These are phyloP conservation scores for Colletotrichum trifolii DNA, from an alignment of 2,329 filamentous ascomycete genomes.

Conservation along the genomic window DNA sequence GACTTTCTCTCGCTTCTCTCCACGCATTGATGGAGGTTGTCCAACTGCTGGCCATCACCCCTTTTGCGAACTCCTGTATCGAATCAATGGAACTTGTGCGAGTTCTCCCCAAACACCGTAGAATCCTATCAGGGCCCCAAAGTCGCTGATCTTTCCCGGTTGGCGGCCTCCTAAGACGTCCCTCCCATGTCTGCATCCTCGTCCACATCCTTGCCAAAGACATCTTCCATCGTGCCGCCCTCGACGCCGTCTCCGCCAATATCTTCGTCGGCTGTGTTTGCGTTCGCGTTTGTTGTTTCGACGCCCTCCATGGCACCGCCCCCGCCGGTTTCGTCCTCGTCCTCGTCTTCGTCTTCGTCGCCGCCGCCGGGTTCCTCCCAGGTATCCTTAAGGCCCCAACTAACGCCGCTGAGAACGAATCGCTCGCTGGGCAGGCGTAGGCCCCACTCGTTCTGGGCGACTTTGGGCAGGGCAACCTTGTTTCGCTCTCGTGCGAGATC, in stretches of 20 bases:
- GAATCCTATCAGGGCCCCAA: no score
- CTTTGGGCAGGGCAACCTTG: slow-evolving; percentile 71
- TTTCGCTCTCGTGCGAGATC: slow-evolving; percentile 80
- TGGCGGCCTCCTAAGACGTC: slow-evolving; percentile 18
- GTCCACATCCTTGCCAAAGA: slow-evolving; percentile 65
- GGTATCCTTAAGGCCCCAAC: slow-evolving; percentile 71
- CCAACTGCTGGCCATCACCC: no score
- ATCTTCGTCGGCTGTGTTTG: slow-evolving; percentile 51
- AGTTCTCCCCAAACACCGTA: no score
- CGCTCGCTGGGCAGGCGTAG: slow-evolving; percentile 74
- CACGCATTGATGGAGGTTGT: no score
- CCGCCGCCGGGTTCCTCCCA: slow-evolving; percentile 61
- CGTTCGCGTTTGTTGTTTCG: slow-evolving; percentile 51
- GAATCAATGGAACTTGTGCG: no score
- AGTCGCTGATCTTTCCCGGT: background rate
- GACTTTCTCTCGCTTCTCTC: no score
- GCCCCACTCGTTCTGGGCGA: slow-evolving; percentile 74
- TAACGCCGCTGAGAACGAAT: slow-evolving; percentile 73
- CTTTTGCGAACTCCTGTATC: no score
- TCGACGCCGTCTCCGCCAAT: slow-evolving; percentile 60
- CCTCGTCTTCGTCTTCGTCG: slow-evolving; percentile 54
- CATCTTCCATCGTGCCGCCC: slow-evolving; percentile 63
- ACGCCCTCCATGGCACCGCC: slow-evolving; percentile 63
- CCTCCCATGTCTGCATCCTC: slow-evolving; percentile 62
- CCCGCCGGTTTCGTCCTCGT: slow-evolving; percentile 53